Evolutionary conservation across 2,329 filamentous ascomycete genomes (phyloP).

Genomic region (Pseudogymnoascus sp.): DNA sequence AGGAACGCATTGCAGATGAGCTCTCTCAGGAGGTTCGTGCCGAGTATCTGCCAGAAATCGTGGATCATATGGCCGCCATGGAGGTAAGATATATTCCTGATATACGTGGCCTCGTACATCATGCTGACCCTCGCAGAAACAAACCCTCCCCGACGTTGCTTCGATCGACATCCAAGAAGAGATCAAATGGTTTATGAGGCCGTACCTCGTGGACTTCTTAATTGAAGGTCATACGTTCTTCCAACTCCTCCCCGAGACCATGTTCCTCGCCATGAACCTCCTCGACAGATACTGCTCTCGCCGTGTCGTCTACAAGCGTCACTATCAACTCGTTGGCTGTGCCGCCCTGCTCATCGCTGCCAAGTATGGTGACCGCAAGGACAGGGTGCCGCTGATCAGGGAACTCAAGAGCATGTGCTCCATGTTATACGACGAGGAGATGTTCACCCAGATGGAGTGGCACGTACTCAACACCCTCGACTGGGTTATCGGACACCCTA

Average conservation of each 20-base stretch:
- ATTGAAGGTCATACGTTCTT: conserved; percentile 96
- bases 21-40: conserved; percentile 78
- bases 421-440: conserved; percentile 94
- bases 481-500: conserved; percentile 93
- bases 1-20: conserved; percentile 83
- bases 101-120: conserved; percentile 10
- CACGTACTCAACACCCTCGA: conserved; percentile 95
- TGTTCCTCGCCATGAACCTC: conserved; percentile 94
- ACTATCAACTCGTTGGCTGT: conserved; percentile 96
- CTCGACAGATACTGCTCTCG: conserved; percentile 97
- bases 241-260: conserved; percentile 83
- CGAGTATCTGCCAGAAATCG: conserved; percentile 89
- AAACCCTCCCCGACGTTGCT: conserved; percentile 90
- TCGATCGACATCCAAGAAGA: conserved; percentile 98
- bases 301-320: conserved; percentile 96
- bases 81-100: conserved; percentile 46
- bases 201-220: conserved; percentile 95
- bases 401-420: conserved; percentile 99
- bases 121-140: conserved; percentile 46
- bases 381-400: conserved; percentile 92
- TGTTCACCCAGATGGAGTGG: conserved; percentile 99
- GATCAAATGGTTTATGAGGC: conserved; percentile 99
- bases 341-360: conserved; percentile 91
- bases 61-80: conserved; percentile 93
- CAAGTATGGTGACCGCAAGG: conserved; percentile 98